phyloP scores from a whole-genome alignment of 2,329 filamentous ascomycete genomes.

The Paracamarosporium sp. region DNA sequence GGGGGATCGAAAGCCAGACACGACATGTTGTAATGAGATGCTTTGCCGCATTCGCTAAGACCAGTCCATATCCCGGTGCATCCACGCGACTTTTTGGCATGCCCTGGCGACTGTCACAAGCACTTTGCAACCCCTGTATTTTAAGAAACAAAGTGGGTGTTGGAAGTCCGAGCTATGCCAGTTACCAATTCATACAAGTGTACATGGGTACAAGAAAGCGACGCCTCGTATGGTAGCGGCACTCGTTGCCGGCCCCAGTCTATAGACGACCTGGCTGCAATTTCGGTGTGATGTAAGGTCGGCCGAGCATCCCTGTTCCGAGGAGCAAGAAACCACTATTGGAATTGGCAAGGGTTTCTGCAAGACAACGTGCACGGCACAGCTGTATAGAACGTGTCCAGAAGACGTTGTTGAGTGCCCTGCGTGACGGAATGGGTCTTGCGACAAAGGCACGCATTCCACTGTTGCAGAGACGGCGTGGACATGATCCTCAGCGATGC shows the following conservation, averaged over 20 bases:
- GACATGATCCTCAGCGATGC: not conserved
- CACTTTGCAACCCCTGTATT: no score
- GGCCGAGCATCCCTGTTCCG: not conserved
- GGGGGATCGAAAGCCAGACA: not conserved
- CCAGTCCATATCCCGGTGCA: no score
- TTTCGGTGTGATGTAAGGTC: constrained; percentile 4
- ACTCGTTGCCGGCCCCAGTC: not conserved
- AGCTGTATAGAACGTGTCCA: not conserved
- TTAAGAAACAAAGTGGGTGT: no score
- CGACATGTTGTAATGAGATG: not conserved
- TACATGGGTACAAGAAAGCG: not conserved
- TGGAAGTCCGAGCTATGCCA: no score
- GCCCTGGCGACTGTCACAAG: not conserved
- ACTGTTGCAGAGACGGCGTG: constrained; percentile 2
- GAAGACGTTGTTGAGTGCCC: not conserved
- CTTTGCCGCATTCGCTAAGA: not conserved
- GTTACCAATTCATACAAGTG: not conserved
- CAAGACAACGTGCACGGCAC: not conserved
- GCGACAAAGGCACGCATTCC: not conserved
- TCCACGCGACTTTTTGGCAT: constrained; percentile 1
- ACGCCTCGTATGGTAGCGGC: not conserved
- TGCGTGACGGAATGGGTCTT: not conserved
- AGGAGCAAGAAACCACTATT: not conserved
- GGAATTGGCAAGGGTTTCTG: not conserved
- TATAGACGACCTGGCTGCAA: not conserved